These are phyloP conservation scores for Ballota nigra DNA, from an alignment of 257 asterid species.

Conservation along the genomic window DNA sequence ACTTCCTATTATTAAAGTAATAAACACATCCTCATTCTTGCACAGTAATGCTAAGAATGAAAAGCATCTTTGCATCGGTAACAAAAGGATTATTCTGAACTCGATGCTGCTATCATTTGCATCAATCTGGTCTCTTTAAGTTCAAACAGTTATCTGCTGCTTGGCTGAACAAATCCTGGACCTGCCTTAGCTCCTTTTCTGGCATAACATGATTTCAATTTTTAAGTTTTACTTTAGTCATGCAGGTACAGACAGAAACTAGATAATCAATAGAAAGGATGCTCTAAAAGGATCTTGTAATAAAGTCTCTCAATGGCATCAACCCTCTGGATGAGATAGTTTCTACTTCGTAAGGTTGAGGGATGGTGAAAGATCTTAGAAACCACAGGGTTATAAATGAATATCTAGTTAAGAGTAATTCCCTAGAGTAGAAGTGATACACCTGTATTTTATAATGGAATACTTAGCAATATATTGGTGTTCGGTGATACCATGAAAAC, in stretches of 20 bases:
- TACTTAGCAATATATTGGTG: not conserved
- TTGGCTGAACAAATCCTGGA: conserved; percentile 76
- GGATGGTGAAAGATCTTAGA: not conserved
- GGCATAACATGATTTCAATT: too few species aligned
- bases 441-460: not conserved
- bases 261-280: not conserved
- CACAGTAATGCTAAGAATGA: not conserved
- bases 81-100: not conserved
- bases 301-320: not conserved
- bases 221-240: not conserved
- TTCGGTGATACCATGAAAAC: not conserved
- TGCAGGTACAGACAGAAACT: not conserved
- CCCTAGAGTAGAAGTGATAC: not conserved
- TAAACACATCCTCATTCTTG: not conserved
- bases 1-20: not conserved
- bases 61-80: not conserved
- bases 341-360: not conserved
- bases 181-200: conserved; percentile 82
- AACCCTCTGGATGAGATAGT: not conserved
- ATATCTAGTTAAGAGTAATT: not conserved
- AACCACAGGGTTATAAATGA: not conserved
- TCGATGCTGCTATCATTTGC: not conserved
- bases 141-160: conserved; percentile 85
- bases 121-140: conserved; percentile 73
- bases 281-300: conserved; percentile 3